These are phyloP conservation scores for Filobasidium uniguttulatum DNA, from an alignment of 1,284 basidiomycete species.

Conservation along the genomic window DNA sequence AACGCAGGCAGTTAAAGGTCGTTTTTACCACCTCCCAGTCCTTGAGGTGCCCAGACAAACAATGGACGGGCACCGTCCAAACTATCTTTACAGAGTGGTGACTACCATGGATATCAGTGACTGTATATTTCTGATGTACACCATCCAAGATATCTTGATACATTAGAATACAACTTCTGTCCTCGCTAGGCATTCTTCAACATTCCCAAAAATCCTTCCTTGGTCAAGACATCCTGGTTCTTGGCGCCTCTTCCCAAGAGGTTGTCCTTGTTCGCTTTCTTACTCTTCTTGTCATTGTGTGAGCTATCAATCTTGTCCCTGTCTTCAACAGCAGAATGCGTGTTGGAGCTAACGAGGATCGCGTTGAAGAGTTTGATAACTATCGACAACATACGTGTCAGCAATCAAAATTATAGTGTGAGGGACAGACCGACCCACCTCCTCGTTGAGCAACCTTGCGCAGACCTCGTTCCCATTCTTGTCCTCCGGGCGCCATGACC, in stretches of 20 bases:
- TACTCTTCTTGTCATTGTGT: constrained; percentile 22
- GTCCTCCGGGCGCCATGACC: constrained; percentile 17
- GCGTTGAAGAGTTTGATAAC: constrained; percentile 40
- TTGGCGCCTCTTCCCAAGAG: constrained; percentile 32
- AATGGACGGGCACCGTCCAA: too few relatives aligned
- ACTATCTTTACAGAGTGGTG: too few relatives aligned
- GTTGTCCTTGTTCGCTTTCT: constrained; percentile 37
- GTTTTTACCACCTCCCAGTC: too few relatives aligned
- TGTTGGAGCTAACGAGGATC: constrained; percentile 33
- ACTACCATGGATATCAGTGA: too few relatives aligned
- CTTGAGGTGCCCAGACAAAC: too few relatives aligned
- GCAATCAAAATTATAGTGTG: neutral
- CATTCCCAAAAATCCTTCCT: constrained; percentile 39
- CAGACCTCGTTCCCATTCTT: constrained; percentile 37
- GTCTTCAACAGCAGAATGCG: constrained; percentile 5
- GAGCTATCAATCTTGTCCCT: constrained; percentile 6
- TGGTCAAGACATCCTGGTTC: constrained; percentile 32
- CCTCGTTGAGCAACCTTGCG: constrained; percentile 38
- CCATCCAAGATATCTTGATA: too few relatives aligned
- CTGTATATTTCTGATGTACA: too few relatives aligned
- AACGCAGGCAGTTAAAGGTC: too few relatives aligned
- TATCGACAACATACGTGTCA: constrained; percentile 15
- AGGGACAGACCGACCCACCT: constrained; percentile 28
- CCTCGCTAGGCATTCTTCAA: constrained; percentile 24
- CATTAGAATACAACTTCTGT: too few relatives aligned